Evolutionary conservation across 2,329 filamentous ascomycete species (phyloP).

Genomic region (Fusarium udum): DNA sequence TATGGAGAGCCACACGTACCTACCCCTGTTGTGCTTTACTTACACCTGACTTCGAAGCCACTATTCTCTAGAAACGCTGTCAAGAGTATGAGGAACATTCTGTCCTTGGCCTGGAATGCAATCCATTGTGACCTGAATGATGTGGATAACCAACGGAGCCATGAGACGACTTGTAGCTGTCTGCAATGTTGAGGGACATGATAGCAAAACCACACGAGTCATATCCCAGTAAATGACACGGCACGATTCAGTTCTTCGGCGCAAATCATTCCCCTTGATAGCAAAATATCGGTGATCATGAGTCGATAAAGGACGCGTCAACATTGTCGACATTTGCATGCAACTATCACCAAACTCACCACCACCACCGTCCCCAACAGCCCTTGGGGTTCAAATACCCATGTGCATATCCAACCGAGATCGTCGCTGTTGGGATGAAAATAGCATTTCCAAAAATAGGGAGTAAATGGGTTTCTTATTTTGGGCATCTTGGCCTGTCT

Average conservation of each 20-base stretch:
- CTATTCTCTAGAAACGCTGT: background rate
- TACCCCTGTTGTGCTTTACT: background rate
- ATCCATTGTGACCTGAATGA: background rate
- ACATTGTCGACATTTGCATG: slow-evolving; percentile 4
- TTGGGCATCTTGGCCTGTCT: slow-evolving; percentile 2
- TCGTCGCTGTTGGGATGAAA: slow-evolving; percentile 21
- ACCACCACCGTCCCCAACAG: background rate
- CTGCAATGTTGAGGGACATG: background rate
- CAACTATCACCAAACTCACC: slow-evolving; percentile 6
- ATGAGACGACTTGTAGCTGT: background rate
- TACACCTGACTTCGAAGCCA: background rate
- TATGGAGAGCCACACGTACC: background rate
- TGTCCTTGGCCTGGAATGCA: background rate
- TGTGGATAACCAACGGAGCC: background rate
- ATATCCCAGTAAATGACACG: background rate
- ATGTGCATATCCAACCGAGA: slow-evolving; percentile 8
- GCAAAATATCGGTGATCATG: background rate
- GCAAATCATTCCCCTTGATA: background rate
- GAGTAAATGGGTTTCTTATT: slow-evolving; percentile 15
- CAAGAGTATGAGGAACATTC: background rate
- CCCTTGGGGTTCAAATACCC: slow-evolving; percentile 2
- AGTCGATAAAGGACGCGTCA: background rate
- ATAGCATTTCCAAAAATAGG: slow-evolving; percentile 38
- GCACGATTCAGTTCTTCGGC: background rate
- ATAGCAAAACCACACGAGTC: background rate